A percentile compares a stretch with the other conserved stretches of the same genome.
These are phyloP conservation scores for Russula compacta DNA, from an alignment of 768 basidiomycete genomes.

Conservation along the genomic window DNA sequence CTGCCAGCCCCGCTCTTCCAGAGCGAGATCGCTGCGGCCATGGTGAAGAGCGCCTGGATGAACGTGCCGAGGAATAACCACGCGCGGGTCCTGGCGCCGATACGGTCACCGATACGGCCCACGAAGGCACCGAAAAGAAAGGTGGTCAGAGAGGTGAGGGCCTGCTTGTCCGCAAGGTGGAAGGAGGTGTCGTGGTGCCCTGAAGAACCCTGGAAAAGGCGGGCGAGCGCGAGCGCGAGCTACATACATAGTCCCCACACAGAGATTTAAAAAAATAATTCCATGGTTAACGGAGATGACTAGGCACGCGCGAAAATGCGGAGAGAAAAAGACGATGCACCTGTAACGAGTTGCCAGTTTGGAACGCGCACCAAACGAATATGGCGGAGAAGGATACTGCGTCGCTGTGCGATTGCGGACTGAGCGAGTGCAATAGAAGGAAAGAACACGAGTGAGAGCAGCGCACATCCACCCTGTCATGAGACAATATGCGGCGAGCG, in stretches of 20 bases:
- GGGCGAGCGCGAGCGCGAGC: constrained; percentile 71
- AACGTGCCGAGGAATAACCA: constrained; percentile 71
- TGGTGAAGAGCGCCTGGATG: constrained; percentile 67
- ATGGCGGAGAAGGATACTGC: constrained; percentile 68
- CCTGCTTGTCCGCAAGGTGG: constrained; percentile 77
- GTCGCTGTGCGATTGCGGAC: constrained; percentile 35
- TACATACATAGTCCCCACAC: constrained; percentile 26
- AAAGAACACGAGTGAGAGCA: not conserved
- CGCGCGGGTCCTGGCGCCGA: constrained; percentile 60
- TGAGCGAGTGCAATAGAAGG: not conserved
- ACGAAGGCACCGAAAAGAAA: constrained; percentile 72
- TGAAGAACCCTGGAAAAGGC: constrained; percentile 53
- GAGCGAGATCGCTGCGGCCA: constrained; percentile 59
- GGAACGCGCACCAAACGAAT: constrained; percentile 81
- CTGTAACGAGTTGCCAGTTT: constrained; percentile 70
- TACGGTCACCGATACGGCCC: constrained; percentile 75
- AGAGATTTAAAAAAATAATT: not conserved
- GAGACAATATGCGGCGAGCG: constrained; percentile 59
- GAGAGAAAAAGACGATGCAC: constrained; percentile 26
- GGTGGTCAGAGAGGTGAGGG: constrained; percentile 66
- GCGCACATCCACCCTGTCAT: constrained; percentile 75
- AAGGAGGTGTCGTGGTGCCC: constrained; percentile 48
- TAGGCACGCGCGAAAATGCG: not conserved
- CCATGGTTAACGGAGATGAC: too few species aligned
- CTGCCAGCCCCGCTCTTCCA: constrained; percentile 59